Percentiles rank a stretch among this genome's conserved stretches.
phyloP scores from a whole-genome alignment of 1,284 basidiomycete species.

The Blastosporella zonata region DNA sequence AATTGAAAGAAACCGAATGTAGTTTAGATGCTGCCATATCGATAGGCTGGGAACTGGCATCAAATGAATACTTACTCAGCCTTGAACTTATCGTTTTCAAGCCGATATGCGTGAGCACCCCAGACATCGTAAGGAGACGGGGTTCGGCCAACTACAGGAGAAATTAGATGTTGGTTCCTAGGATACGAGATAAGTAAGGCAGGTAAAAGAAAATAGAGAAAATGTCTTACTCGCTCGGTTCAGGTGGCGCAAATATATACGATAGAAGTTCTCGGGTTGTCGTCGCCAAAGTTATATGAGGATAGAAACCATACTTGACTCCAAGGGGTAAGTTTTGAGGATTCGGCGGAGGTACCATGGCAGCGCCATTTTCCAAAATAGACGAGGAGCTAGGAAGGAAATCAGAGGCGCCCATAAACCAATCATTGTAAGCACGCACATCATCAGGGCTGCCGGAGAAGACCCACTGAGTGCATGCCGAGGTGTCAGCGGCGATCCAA shows the following conservation, averaged over 20 bases:
- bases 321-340: constrained; percentile 35
- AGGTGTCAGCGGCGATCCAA: constrained; percentile 23
- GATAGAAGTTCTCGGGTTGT: constrained; percentile 61
- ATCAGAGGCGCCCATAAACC: constrained; percentile 20
- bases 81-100: constrained; percentile 69
- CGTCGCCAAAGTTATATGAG: constrained; percentile 52
- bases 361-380: constrained; percentile 27
- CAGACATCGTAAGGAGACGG: constrained; percentile 56
- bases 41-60: constrained; percentile 19
- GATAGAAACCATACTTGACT: constrained; percentile 47
- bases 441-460: constrained; percentile 30
- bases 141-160: constrained; percentile 25
- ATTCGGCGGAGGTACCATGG: constrained; percentile 20
- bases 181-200: constrained; percentile 24
- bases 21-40: constrained; percentile 22
- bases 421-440: constrained; percentile 25
- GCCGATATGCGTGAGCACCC: constrained; percentile 66
- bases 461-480: constrained; percentile 26
- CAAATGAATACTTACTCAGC: constrained; percentile 60
- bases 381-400: constrained; percentile 29
- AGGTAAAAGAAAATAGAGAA: constrained; percentile 5
- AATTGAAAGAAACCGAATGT: constrained; percentile 26
- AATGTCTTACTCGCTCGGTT: constrained; percentile 47
- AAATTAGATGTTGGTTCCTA: constrained; percentile 32
- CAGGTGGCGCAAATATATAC: constrained; percentile 72